Conservation (phyloP, 2,329 filamentous ascomycete species). For the Davidsoniella neocaledoniae region DNA sequence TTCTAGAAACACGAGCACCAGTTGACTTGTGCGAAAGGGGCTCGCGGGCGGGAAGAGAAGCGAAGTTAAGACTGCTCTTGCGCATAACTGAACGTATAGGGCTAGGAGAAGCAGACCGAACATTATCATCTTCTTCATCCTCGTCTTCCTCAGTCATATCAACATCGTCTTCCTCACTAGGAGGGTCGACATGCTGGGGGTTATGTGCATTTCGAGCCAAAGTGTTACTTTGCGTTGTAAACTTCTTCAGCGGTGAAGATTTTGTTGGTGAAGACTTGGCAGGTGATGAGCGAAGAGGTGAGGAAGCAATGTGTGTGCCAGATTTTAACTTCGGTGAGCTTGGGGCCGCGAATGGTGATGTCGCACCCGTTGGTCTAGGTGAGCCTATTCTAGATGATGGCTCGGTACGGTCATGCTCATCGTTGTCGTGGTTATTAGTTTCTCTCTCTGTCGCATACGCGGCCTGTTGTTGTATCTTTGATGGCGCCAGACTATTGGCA, state of each 20-base stretch:
- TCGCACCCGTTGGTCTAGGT: slow-evolving; percentile 2
- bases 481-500: not conserved
- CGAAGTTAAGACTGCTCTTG: slow-evolving; percentile 92
- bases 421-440: not conserved
- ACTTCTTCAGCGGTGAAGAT: not conserved
- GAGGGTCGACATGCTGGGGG: not conserved
- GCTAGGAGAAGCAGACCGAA: slow-evolving; percentile 54
- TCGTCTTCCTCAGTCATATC: slow-evolving; percentile 11
- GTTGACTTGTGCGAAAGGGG: slow-evolving; percentile 76
- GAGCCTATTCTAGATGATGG: slow-evolving; percentile 2
- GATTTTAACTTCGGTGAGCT: not conserved
- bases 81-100: slow-evolving; percentile 61
- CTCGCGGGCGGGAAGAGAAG: slow-evolving; percentile 78
- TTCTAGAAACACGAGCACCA: slow-evolving; percentile 53
- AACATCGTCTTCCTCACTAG: slow-evolving; percentile 9
- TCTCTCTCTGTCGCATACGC: not conserved
- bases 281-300: not conserved
- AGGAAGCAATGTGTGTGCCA: not conserved
- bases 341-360: slow-evolving; percentile 4
- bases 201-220: not conserved
- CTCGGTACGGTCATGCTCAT: not conserved
- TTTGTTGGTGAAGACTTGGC: slow-evolving; percentile 1
- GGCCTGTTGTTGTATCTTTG: not conserved
- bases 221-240: not conserved
- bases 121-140: slow-evolving; percentile 25